Evolutionary conservation across 2,329 filamentous ascomycete species (phyloP), one percentile per base, ranked within the genome.

Genomic region (Clarireedia sp.): DNA sequence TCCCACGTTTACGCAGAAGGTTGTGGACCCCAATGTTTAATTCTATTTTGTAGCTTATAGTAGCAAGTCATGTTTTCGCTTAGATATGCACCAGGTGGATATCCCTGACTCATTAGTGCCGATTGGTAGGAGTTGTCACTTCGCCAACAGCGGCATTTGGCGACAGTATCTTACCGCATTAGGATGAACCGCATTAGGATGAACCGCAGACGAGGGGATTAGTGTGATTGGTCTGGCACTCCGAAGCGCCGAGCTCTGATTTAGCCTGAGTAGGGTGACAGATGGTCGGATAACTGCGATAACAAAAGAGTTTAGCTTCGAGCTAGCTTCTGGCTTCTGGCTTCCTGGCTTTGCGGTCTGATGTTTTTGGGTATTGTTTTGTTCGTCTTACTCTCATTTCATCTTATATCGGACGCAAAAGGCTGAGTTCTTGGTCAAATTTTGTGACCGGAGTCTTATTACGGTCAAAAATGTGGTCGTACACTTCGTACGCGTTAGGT

Each of bases 111-210:
- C 26, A 23, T 4, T 49, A 29, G 33, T n/a, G 16, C 24, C 52
- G 29, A 21, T 24, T 36, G 29, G 47, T 29, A 48, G 38, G 12
- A 12, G 29, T 14, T 6, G 38, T n/a, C 46, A 49, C 33, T 41
- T 26, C 38, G 36, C 44, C 10, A 48, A 54, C 21, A 23, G 51
- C 51, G 43, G 51, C 51, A 48, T 26, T 48, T 54, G 43, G 26
- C 19, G 33, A 19, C 2, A 21, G 44, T 26, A 19, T 29, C 44
- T 47, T 49, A 19, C 17, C 14, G 5, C 0, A n/a, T 43, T 2
- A n/a, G 26, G 24, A 41, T 23, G 16, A 36, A 49, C 8, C 23
- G 8, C 19, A 21, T 43, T 2, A n/a, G 26, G 24, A 41, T 23
- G 16, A 36, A 49, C 8, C 23, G 8, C 19, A 21, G 17, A 16